Evolutionary conservation across 345 rosid species (phyloP), one percentile per base, ranked within the genome.

Genomic region (Dipteronia dyeriana): DNA sequence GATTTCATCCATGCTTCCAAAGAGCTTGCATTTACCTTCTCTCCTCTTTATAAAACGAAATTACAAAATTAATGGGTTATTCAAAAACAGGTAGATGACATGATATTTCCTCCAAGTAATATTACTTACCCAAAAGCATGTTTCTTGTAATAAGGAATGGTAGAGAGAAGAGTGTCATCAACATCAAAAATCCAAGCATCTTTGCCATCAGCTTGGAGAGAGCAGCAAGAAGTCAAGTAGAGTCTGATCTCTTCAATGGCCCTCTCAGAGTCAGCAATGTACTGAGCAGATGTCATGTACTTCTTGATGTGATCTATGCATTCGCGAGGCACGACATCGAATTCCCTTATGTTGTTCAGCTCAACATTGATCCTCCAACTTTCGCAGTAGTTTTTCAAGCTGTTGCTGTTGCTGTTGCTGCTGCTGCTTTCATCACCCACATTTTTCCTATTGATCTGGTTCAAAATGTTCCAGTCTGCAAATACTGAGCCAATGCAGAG

Each of bases 361-460:
- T 92, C 97, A 6, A 92, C 97, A 82, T 88, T 92, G 38, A 85
- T 74, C 82, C 97, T 92, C 97, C 95, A 91, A 72, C 97, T 88
- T 82, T 89, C 90, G 43, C 95, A 92, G 66, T 91, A 92, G 3
- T 72, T 79, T 65, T 87, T 81, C 84, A 87, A 74, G 76, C 79
- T 19, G 62, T 11, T 57, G 62, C 10, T 2, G 25, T 0, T 57
- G 62, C 5, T 14, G 19, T 1, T 7, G 43, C n/a, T n/a, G 41
- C 41, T 3, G 41, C 41, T 38, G 41, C 2, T 38, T 26, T 26
- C 1, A 54, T 6, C 22, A 54, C 62, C 17, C 70, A 31, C 77
- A 14, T 22, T 23, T 60, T 75, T 54, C 76, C 79, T 79, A 63
- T 78, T 59, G 2, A 59, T 77, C 56, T 71, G 89, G 75, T 54